Base-by-base conservation (phyloP, 202 grass and related monocot species). In the Digitaria exilis region DNA sequence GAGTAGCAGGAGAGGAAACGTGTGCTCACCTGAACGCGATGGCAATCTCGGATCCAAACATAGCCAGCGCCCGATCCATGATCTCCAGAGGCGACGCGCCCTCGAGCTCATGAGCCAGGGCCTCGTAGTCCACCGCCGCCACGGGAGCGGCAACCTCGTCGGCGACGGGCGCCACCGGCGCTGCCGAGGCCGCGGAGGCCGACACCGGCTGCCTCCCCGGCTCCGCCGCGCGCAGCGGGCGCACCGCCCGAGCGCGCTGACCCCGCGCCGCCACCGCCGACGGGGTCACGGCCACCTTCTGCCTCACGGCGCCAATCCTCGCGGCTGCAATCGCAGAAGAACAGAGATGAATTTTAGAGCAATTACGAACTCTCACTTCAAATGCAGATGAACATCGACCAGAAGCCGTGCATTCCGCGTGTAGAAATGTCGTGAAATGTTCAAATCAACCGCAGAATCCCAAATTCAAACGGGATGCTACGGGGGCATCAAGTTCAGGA, bases 41-140 rank as follows among this genome's bases (percentile, higher is more conserved):
- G 61, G 89, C 94, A 57, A 97, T 97, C 39, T 94, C 91, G 79
- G 84, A 76, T 28, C 94, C 94, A 69, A 97, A 97, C 76, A 87
- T 86, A 77, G 84, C 69, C 24, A 97, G 91, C 77, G 91, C 94
- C 76, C 85, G 90, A 84, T 97, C 94, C 94, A 97, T 94, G 76
- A 97, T 72, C 77, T 97, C 83, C 82, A 97, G 86, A 31, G 94
- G 91, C 57, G 94, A 94, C 62, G 91, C 85, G 71, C 80, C 82
- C 83, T 89, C 77, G 73, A 97, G 77, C 85, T 90, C 89, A 50
- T 24, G 34, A 10, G 89, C 91, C 67, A 97, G 66, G n/a, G 80
- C 84, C 76, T 90, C 91, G 79, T 90, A 97, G 88, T 97, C 80
- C 50, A 83, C 82, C 18, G 52, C 26, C 8, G 69, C 31, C 3